Base-by-base conservation (phyloP, 1,139 yeast genomes). In the Oligophagozyma castellii region DNA sequence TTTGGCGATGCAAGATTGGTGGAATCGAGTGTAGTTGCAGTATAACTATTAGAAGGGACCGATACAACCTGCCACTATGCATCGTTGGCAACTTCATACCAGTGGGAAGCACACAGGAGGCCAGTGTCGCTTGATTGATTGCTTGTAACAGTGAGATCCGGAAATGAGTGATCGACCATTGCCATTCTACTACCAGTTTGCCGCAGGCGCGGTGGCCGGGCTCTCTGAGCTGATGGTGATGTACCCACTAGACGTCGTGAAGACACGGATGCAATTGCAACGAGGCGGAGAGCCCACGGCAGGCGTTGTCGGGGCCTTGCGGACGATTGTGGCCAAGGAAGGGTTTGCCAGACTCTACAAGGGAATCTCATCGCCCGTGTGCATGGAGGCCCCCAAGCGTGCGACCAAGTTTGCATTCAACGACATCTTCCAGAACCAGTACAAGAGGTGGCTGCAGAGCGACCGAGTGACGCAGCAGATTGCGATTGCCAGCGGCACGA, bases 321-420 rank as follows among this genome's bases (percentile, higher is more conserved):
- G 67, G 44, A 83, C 84, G 59, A 89, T 89, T 44, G 68, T 89
- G 43, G 70, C 67, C 46, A 76, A 71, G 41, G 99, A 92, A 58
- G 99, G 98, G 24, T 65, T 72, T 29, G 60, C 76, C 13, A 68
- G 93, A 40, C 67, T 89, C 36, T 92, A 89, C 59, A 75, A 86
- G 55, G 98, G 98, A 41, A 89, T 89, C 45, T 62, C 78, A 18
- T 95, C 98, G 12, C 99, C 99, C 26, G 81, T 89, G 45, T 66
- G 89, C 49, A 89, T 89, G 98, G 99, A 89, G 56, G 98, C 98
- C n/a, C 98, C 98, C 38, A 89, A 89, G 67, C 66, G 86, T 63
- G 98, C 98, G 26, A 86, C 95, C 40, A 89, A 89, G 59, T 89
- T 89, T 52, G 96, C 96, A 31, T 95, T 96, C 38, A 89, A 92